Percentiles rank a stretch among this genome's conserved stretches.
Evolutionary conservation across 768 basidiomycete genomes (phyloP).

Genomic region (Mycena capillaripes): DNA sequence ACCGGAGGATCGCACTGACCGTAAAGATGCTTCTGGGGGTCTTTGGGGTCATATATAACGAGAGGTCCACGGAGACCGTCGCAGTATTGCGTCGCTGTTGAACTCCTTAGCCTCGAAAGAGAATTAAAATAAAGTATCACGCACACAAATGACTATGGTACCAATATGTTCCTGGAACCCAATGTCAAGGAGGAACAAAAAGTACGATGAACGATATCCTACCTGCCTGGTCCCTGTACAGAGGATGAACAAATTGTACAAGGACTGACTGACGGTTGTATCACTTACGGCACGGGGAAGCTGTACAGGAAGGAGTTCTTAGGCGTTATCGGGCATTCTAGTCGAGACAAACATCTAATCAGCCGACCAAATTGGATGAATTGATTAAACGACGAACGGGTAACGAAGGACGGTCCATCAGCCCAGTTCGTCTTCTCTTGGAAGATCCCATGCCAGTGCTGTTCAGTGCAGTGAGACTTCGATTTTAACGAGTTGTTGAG

Average conservation of each 20-base stretch:
- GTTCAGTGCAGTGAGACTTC: constrained; percentile 28
- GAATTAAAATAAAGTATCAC: constrained; percentile 47
- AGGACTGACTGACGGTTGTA: neutral
- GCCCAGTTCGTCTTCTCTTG: constrained; percentile 58
- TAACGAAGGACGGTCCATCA: constrained; percentile 58
- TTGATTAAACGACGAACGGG: neutral
- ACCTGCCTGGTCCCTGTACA: constrained; percentile 10
- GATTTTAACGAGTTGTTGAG: neutral
- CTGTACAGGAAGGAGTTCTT: constrained; percentile 58
- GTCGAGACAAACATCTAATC: constrained; percentile 32
- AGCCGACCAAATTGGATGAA: constrained; percentile 38
- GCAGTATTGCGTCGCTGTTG: constrained; percentile 60
- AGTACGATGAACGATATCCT: neutral
- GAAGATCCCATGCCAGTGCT: constrained; percentile 70
- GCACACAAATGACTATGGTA: constrained; percentile 52
- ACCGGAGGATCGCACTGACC: constrained; percentile 29
- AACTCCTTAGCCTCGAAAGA: neutral
- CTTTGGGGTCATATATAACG: constrained; percentile 54
- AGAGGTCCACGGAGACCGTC: constrained; percentile 31
- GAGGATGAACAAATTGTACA: no score
- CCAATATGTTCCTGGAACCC: constrained; percentile 52
- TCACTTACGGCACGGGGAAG: constrained; percentile 46
- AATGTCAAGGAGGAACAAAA: constrained; percentile 17
- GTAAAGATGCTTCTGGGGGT: constrained; percentile 49
- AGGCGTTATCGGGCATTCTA: constrained; percentile 63